Conservation (phyloP, 192 early-diverging fungal species). For the Coemansia pectinata region DNA sequence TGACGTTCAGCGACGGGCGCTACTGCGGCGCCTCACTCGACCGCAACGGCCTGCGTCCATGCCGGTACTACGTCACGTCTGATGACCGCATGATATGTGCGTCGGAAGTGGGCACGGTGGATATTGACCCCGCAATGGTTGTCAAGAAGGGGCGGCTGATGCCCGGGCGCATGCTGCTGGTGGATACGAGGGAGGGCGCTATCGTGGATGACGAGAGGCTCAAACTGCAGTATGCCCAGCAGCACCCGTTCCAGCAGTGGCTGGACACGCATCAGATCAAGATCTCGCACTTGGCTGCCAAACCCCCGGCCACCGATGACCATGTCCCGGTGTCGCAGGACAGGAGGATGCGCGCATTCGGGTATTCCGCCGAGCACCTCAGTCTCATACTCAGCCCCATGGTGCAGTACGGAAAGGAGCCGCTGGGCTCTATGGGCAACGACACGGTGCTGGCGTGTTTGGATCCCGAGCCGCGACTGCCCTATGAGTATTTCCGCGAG, state of each 20-base stretch:
- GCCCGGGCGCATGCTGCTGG: constrained; percentile 96
- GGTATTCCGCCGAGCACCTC: constrained; percentile 91
- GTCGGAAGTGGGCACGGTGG: constrained; percentile 92
- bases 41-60: constrained; percentile 97
- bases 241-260: constrained; percentile 82
- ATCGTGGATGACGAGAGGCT: constrained; percentile 91
- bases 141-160: constrained; percentile 90
- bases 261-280: constrained; percentile 79
- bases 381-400: constrained; percentile 88
- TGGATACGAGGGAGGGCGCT: constrained; percentile 87
- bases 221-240: constrained; percentile 72
- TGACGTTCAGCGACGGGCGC: constrained; percentile 97
- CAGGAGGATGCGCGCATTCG: constrained; percentile 81
- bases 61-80: constrained; percentile 92
- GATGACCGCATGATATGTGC: constrained; percentile 97
- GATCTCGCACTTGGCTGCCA: constrained; percentile 58
- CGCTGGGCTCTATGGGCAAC: constrained; percentile 98
- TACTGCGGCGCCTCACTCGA: constrained; percentile 98
- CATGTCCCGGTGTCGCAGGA: constrained; percentile 66
- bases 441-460: constrained; percentile 95
- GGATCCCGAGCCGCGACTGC: constrained; percentile 78
- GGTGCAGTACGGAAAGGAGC: constrained; percentile 90
- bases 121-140: constrained; percentile 76
- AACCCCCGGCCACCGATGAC: constrained; percentile 48
- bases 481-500: constrained; percentile 98